Evolutionary conservation across 495 filamentous ascomycete genomes (phyloP), one percentile per base, ranked within the genome.

Genomic region (Lentithecium fluviatile): DNA sequence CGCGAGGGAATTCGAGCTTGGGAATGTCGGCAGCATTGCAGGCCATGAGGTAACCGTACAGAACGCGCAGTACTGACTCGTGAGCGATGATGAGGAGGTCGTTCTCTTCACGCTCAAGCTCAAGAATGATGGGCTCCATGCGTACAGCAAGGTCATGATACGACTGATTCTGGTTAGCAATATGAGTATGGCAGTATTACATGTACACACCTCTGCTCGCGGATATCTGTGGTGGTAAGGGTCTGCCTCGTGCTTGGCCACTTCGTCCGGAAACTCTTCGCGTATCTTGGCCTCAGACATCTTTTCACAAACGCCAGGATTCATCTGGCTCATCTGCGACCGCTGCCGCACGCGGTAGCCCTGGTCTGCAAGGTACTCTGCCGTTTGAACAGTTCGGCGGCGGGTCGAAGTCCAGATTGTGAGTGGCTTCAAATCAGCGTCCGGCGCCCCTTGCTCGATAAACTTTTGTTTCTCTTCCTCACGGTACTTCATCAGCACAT

Each of bases 21-120:
- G 95, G 95, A 60, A 99, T 99, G 66, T 95, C 91, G 64, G 85
- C 86, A n/a, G 95, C 92, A 74, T 90, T 91, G 75, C 95, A 97
- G 58, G 95, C 95, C 95, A 97, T 97, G 36, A 97, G 81, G 70
- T 99, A 99, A 12, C 93, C 92, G 70, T 97, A 99, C 23, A 99
- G 78, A 42, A 99, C 95, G 48, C 95, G 88, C 46, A 99, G 78
- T 12, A 99, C 95, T 59, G 88, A 93, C 73, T 99, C 95, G 70
- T 99, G 95, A 13, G 95, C 95, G 71, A 99, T 96, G 63, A 99
- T 96, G 26, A 99, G 79, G 38, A 99, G 79, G 73, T 99, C 95
- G 58, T 95, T 95, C 70, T 96, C 89, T 72, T 99, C 94, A 34
- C 95, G 88, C 74, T 99, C 95, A 2, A 99, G 81, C 74, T 99